Percentiles rank a stretch among this genome's conserved stretches.
Evolutionary conservation across 805 yeast genomes (phyloP).

Genomic region (Monosporozyma aerobia): DNA sequence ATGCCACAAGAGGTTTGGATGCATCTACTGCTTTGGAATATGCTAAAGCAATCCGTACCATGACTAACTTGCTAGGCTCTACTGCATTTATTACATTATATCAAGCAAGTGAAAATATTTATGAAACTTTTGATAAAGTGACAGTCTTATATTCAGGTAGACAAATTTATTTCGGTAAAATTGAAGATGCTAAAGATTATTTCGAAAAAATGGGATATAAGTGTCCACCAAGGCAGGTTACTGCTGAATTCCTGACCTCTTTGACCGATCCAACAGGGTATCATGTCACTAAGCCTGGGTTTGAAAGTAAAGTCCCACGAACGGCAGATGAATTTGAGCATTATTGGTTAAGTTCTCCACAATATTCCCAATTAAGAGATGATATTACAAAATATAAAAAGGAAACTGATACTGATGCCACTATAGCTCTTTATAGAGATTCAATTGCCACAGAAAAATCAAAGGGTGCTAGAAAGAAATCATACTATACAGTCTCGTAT

Average conservation of each 20-base stretch:
- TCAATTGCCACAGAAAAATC: conserved; percentile 27
- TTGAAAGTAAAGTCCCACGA: conserved; percentile 41
- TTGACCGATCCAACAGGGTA: conserved; percentile 48
- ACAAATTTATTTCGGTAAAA: conserved; percentile 51
- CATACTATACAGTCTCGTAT: conserved; percentile 25
- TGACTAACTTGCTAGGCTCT: conserved; percentile 41
- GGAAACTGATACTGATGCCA: conserved; percentile 23
- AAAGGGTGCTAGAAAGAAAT: conserved; percentile 13
- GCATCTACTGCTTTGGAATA: conserved; percentile 62
- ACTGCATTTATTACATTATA: conserved; percentile 52
- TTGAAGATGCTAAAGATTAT: conserved; percentile 38
- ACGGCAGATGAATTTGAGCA: conserved; percentile 49
- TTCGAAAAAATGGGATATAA: conserved; percentile 49
- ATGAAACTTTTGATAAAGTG: conserved; percentile 46
- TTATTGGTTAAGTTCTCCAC: conserved; percentile 36
- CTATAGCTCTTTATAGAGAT: conserved; percentile 27
- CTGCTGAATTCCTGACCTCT: conserved; percentile 54
- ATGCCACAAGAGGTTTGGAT: conserved; percentile 59
- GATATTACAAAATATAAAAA: conserved; percentile 36
- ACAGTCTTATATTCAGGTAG: conserved; percentile 42
- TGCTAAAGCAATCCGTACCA: conserved; percentile 47
- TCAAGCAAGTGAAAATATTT: conserved; percentile 50
- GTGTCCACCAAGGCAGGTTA: conserved; percentile 51
- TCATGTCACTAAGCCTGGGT: conserved; percentile 33
- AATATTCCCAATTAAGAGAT: conserved; percentile 29